A percentile compares a stretch with the other conserved stretches of the same genome.
Evolutionary conservation across 164 flowering plant species (phyloP).

Genomic region (Sextonia rubra): DNA sequence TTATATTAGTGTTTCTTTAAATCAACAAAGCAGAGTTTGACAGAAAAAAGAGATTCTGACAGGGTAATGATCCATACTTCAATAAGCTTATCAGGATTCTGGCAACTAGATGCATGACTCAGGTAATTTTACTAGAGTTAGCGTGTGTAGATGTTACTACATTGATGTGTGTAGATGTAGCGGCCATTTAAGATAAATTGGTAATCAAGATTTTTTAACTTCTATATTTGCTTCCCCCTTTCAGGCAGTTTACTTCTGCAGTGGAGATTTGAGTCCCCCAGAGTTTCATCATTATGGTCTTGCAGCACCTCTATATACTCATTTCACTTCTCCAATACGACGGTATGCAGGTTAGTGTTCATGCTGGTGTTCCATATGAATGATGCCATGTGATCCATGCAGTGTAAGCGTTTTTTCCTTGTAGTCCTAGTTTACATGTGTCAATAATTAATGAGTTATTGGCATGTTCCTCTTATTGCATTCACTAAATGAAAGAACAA

Average conservation of each 20-base stretch:
- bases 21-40: background rate
- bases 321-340: constrained; percentile 96
- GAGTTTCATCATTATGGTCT: constrained; percentile 94
- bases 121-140: constrained; percentile 42
- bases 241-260: constrained; percentile 97
- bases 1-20: no score
- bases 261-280: constrained; percentile 93
- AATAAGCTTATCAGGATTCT: constrained; percentile 89
- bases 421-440: background rate
- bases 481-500: background rate
- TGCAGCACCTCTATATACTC: constrained; percentile 89
- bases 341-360: constrained; percentile 78
- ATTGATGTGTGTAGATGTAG: background rate
- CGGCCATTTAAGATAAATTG: background rate
- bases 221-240: constrained; percentile 6
- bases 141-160: background rate
- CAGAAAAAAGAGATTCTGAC: constrained; percentile 7
- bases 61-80: constrained; percentile 97
- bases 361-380: background rate
- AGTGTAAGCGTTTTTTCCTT: background rate
- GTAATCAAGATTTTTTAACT: constrained; percentile 4
- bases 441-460: background rate
- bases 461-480: background rate
- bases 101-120: constrained; percentile 99
- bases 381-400: background rate